These are phyloP conservation scores for Tanacetum coccineum DNA, from an alignment of 129 eudicot genomes.

Conservation along the genomic window DNA sequence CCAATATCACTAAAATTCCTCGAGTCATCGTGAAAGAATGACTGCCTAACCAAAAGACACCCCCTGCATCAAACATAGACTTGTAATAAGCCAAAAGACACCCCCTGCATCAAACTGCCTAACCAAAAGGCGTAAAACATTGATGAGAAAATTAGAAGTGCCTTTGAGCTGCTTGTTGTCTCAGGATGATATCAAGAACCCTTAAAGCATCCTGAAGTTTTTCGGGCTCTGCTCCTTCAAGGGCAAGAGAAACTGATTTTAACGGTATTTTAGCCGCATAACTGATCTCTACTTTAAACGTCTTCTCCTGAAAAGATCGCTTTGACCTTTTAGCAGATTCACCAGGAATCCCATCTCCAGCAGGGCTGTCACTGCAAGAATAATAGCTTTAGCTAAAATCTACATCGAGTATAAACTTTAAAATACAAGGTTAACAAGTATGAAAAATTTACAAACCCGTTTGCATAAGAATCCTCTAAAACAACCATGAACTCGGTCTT, in stretches of 20 bases:
- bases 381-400: slow-evolving; percentile 7
- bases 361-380: slow-evolving; percentile 40
- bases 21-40: slow-evolving; percentile 80
- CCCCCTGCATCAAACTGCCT: slow-evolving; percentile 55
- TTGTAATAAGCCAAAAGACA: slow-evolving; percentile 30
- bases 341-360: slow-evolving; percentile 32
- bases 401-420: background rate
- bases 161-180: slow-evolving; percentile 95
- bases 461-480: slow-evolving; percentile 63
- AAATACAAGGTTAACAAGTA: slow-evolving; percentile 4
- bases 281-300: slow-evolving; percentile 61
- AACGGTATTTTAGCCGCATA: slow-evolving; percentile 70
- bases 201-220: slow-evolving; percentile 67
- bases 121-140: background rate
- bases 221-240: slow-evolving; percentile 57
- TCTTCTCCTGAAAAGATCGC: slow-evolving; percentile 51
- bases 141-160: slow-evolving; percentile 18
- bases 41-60: slow-evolving; percentile 83
- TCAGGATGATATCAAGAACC: slow-evolving; percentile 77
- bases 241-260: slow-evolving; percentile 46
- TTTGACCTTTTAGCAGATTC: slow-evolving; percentile 64
- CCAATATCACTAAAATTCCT: slow-evolving; percentile 71
- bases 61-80: slow-evolving; percentile 56
- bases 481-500: slow-evolving; percentile 64
- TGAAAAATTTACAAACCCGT: slow-evolving; percentile 38